phyloP scores from a whole-genome alignment of 202 grass and related monocot genomes.

The Elaeis oleifera region DNA sequence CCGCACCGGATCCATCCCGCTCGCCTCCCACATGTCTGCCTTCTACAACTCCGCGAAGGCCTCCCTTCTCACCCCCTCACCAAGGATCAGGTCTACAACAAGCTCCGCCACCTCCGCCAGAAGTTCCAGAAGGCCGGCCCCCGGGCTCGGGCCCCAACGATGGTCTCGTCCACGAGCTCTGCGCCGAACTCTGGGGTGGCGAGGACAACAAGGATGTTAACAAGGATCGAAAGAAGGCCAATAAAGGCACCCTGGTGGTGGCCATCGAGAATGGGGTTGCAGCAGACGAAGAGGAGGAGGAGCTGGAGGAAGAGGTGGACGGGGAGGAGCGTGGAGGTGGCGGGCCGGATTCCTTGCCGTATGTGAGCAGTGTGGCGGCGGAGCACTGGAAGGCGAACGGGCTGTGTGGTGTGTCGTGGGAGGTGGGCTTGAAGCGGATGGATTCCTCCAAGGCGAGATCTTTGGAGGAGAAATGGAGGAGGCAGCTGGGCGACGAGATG shows the following conservation, averaged over 20 bases:
- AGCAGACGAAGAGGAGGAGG: not conserved
- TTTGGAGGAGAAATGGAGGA: slow-evolving; percentile 14
- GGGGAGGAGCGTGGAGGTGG: not conserved
- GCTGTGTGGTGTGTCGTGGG: not conserved
- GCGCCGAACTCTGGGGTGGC: not conserved
- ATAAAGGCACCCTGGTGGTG: not conserved
- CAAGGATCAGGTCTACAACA: slow-evolving; percentile 6
- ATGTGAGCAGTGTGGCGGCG: not conserved
- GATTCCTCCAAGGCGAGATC: slow-evolving; percentile 3
- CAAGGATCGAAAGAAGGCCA: not conserved
- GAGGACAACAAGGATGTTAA: not conserved
- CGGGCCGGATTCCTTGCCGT: not conserved
- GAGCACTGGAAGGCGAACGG: slow-evolving; percentile 4
- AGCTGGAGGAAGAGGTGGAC: no score
- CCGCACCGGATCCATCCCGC: slow-evolving; percentile 2
- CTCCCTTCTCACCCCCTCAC: not conserved
- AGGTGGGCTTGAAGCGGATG: slow-evolving; percentile 1
- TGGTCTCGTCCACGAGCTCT: slow-evolving; percentile 6
- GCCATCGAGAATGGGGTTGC: not conserved
- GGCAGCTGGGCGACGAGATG: slow-evolving; percentile 5
- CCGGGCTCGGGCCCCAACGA: not conserved
- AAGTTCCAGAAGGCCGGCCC: not conserved
- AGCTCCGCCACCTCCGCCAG: slow-evolving; percentile 5
- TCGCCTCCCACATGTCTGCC: not conserved
- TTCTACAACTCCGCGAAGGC: slow-evolving; percentile 4